Evolutionary conservation across 805 yeast species (phyloP).

Genomic region (Candida michaelii): DNA sequence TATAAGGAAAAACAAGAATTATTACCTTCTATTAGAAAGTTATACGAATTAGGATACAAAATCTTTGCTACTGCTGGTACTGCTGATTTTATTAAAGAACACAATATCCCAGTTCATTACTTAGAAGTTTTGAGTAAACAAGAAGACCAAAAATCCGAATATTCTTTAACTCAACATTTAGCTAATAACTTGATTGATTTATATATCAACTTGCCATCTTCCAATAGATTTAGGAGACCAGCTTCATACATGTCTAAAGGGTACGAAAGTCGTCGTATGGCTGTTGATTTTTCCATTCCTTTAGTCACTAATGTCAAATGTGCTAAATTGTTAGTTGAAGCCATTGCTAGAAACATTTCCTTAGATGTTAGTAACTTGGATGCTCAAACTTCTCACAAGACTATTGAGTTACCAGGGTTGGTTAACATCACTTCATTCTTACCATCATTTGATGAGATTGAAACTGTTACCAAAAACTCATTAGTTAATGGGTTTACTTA

Average conservation of each 20-base stretch:
- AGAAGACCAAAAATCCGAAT: slow-evolving; percentile 84
- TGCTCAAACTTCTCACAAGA: slow-evolving; percentile 86
- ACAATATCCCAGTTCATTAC: slow-evolving; percentile 90
- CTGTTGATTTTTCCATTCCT: slow-evolving; percentile 97
- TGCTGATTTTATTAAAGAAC: slow-evolving; percentile 96
- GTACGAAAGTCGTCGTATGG: slow-evolving; percentile 98
- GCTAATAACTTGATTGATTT: slow-evolving; percentile 95
- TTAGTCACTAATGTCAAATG: slow-evolving; percentile 95
- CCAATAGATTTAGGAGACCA: slow-evolving; percentile 97
- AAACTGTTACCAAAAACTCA: slow-evolving; percentile 65
- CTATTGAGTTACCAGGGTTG: slow-evolving; percentile 81
- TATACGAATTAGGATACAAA: slow-evolving; percentile 81
- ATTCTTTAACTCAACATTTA: slow-evolving; percentile 92
- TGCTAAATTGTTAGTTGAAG: slow-evolving; percentile 94
- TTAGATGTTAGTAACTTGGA: slow-evolving; percentile 75
- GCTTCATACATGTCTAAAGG: slow-evolving; percentile 98
- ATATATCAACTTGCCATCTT: slow-evolving; percentile 94
- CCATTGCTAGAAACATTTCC: slow-evolving; percentile 70
- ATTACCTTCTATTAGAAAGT: slow-evolving; percentile 79
- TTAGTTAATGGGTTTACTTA: slow-evolving; percentile 87
- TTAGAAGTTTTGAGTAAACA: slow-evolving; percentile 80
- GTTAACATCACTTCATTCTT: slow-evolving; percentile 78
- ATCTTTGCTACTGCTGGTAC: slow-evolving; percentile 99
- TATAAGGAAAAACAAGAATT: slow-evolving; percentile 94
- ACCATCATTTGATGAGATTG: slow-evolving; percentile 70